Conservation (phyloP, 2,329 filamentous ascomycete genomes). For the Talaromyces piceae region DNA sequence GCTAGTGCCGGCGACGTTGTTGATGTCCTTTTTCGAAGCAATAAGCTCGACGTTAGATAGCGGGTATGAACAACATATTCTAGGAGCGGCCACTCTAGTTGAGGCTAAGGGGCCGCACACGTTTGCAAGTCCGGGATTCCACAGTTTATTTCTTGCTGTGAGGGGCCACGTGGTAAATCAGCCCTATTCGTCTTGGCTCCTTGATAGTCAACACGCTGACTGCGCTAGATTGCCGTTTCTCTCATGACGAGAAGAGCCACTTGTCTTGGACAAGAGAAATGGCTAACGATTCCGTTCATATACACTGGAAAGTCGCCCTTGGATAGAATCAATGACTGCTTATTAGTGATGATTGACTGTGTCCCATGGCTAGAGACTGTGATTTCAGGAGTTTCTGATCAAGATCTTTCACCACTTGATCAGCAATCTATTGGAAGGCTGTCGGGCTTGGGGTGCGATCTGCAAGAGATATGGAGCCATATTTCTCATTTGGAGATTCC, state of each 20-base stretch:
- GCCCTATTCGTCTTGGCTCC: background rate
- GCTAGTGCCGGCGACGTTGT: conserved; percentile 5
- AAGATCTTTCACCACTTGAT: background rate
- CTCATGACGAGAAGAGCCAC: conserved; percentile 4
- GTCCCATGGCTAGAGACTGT: background rate
- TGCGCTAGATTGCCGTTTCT: conserved; percentile 6
- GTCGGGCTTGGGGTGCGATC: background rate
- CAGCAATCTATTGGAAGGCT: background rate
- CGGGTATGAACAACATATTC: conserved; percentile 7
- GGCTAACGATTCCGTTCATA: conserved; percentile 2
- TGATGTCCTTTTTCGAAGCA: conserved; percentile 9
- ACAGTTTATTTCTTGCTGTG: conserved; percentile 5
- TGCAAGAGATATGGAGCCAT: background rate
- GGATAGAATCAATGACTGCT: conserved; percentile 5
- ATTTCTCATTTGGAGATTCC: background rate
- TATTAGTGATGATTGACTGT: conserved; percentile 4
- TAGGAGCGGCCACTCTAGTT: conserved; percentile 4
- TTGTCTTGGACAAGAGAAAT: conserved; percentile 4
- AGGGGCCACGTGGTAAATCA: conserved; percentile 6
- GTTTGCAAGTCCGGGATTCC: conserved; percentile 4
- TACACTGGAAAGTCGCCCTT: background rate
- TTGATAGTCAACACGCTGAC: background rate
- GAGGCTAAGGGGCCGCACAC: conserved; percentile 4
- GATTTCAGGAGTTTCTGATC: background rate
- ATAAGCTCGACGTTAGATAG: conserved; percentile 2